A percentile compares a stretch with the other conserved stretches of the same genome.
Evolutionary conservation across 2,329 filamentous ascomycete species (phyloP).

Genomic region (Aspergillus quadrilineatus): DNA sequence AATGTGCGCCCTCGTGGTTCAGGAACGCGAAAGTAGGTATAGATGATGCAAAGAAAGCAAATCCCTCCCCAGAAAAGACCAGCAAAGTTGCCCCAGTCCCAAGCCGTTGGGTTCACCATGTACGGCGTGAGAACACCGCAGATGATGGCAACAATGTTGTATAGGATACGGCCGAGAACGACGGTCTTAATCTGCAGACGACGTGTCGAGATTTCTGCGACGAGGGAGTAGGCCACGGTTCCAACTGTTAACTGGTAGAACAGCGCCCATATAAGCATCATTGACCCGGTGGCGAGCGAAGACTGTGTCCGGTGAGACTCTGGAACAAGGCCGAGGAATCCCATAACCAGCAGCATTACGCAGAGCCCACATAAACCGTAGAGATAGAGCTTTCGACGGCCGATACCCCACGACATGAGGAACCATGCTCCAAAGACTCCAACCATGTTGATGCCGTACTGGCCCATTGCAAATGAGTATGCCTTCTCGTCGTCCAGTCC

Average conservation of each 20-base stretch:
- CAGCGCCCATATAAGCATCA: slow-evolving; percentile 81
- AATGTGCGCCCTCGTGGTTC: slow-evolving; percentile 79
- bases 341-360: slow-evolving; percentile 76
- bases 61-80: slow-evolving; percentile 87
- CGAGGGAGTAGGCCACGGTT: slow-evolving; percentile 85
- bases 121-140: slow-evolving; percentile 82
- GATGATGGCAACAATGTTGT: slow-evolving; percentile 79
- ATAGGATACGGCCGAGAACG: slow-evolving; percentile 76
- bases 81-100: slow-evolving; percentile 84
- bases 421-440: slow-evolving; percentile 81
- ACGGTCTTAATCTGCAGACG: slow-evolving; percentile 89
- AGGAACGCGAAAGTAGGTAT: slow-evolving; percentile 77
- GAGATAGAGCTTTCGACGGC: slow-evolving; percentile 73
- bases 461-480: slow-evolving; percentile 59
- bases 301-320: slow-evolving; percentile 57
- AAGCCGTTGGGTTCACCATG: slow-evolving; percentile 84
- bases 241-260: slow-evolving; percentile 85
- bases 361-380: slow-evolving; percentile 72
- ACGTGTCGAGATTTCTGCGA: slow-evolving; percentile 78
- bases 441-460: slow-evolving; percentile 69
- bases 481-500: slow-evolving; percentile 52
- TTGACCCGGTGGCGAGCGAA: slow-evolving; percentile 75
- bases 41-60: slow-evolving; percentile 77
- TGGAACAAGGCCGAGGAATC: slow-evolving; percentile 76
- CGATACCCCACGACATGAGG: slow-evolving; percentile 72